Evolutionary conservation across 805 yeast genomes (phyloP), one percentile per base, ranked within the genome.

Genomic region (Wickerhamomyces tratensis): DNA sequence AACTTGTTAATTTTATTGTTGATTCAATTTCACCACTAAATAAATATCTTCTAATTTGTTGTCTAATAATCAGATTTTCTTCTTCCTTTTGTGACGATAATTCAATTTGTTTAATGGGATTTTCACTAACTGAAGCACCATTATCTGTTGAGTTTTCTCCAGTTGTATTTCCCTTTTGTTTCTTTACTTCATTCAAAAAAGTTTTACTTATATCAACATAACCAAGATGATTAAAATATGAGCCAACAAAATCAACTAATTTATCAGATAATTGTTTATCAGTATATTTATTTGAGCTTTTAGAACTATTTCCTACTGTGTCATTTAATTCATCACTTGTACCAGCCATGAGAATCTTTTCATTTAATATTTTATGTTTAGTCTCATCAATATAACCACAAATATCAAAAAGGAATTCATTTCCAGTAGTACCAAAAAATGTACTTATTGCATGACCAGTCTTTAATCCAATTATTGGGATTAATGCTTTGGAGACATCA

Each of bases 341-440:
- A 37, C 27, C 38, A n/a, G 35, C 46, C 15, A 49, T 45, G 39
- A 57, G 61, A n/a, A 62, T 54, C 40, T 53, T 56, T 13, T 31
- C 14, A 14, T 51, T 53, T 33, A 59, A 56, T 7, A 69, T 53
- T 38, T 49, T 52, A 9, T 52, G 48, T 48, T 77, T 79, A 60
- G 71, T 67, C 11, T 59, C 59, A 26, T 64, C 59, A 35, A 77
- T 69, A 55, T 79, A 78, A 35, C 69, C 67, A 36, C 68, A 65
- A 45, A 83, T 77, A 54, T 83, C 83, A 52, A 73, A 83, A 41
- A 66, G 62, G 56, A 83, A 83, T 41, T 74, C 79, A 42, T 67
- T 68, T 8, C 34, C 34, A 43, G 50, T 49, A 3, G 76, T 68
- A 10, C 79, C 71, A 52, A 66, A 65, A 46, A 65, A 65, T 5